Evolutionary conservation across 2,329 filamentous ascomycete genomes (phyloP).

Genomic region (Penicillium decumbens): DNA sequence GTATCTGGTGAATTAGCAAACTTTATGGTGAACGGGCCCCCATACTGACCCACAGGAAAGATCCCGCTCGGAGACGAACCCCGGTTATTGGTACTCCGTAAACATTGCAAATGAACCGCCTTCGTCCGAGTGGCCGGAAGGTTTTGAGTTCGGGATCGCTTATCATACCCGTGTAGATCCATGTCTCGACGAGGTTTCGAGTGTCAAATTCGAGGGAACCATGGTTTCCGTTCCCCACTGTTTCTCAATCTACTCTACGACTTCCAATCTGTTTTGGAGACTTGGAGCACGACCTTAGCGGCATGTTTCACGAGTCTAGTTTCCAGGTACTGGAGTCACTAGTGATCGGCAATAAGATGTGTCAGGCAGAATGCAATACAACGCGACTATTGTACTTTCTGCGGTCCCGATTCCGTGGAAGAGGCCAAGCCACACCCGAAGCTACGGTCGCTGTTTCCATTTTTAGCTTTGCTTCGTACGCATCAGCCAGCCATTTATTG

Average conservation of each 20-base stretch:
- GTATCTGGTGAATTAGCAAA: background rate
- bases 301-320: slow-evolving; percentile 7
- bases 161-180: slow-evolving; percentile 5
- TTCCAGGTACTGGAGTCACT: background rate
- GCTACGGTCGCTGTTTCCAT: background rate
- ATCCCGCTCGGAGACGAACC: background rate
- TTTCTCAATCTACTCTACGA: background rate
- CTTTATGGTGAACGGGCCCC: background rate
- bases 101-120: background rate
- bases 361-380: slow-evolving; percentile 1
- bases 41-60: background rate
- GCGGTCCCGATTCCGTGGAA: background rate
- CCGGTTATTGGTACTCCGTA: background rate
- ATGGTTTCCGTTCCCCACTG: background rate
- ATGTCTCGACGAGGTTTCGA: slow-evolving; percentile 6
- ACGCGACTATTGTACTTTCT: slow-evolving; percentile 6
- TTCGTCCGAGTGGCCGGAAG: background rate
- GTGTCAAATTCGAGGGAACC: slow-evolving; percentile 7
- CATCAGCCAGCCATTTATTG: background rate
- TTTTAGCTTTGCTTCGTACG: background rate
- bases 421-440: background rate
- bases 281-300: background rate
- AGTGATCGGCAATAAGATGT: slow-evolving; percentile 3
- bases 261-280: background rate
- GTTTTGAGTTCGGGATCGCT: background rate